Conservation (phyloP, 441 rosid species). For the Croton setiger region DNA sequence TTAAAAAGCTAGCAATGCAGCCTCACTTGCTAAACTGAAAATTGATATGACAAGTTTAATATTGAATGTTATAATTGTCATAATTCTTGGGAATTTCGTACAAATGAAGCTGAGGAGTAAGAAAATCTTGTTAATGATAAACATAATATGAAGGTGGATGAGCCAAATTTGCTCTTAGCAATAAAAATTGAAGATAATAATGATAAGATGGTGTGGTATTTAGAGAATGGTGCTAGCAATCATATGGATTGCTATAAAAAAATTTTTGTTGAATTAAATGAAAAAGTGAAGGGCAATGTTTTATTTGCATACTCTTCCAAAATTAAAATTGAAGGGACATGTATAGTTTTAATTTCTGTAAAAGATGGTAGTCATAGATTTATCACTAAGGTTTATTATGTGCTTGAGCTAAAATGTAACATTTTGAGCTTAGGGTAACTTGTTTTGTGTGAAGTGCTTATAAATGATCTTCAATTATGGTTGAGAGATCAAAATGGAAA, state of each 20-base stretch:
- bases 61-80: conserved; percentile 7
- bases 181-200: background rate
- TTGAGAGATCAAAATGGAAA: conserved; percentile 3
- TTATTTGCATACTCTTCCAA: background rate
- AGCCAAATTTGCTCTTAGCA: background rate
- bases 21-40: too few species aligned
- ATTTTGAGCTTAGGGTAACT: background rate
- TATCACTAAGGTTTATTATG: background rate
- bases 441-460: background rate
- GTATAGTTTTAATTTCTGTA: background rate
- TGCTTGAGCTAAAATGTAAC: background rate
- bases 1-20: conserved; percentile 56
- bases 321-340: background rate
- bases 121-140: conserved; percentile 8
- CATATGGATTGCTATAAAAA: background rate
- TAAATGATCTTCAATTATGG: background rate
- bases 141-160: background rate
- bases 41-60: background rate
- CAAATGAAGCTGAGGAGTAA: background rate
- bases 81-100: background rate
- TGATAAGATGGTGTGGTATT: background rate
- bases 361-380: background rate
- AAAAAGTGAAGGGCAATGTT: background rate
- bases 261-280: background rate
- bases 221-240: background rate